Evolutionary conservation across 768 basidiomycete genomes (phyloP), one percentile per base, ranked within the genome.

Genomic region (Psilocybe tampanensis): DNA sequence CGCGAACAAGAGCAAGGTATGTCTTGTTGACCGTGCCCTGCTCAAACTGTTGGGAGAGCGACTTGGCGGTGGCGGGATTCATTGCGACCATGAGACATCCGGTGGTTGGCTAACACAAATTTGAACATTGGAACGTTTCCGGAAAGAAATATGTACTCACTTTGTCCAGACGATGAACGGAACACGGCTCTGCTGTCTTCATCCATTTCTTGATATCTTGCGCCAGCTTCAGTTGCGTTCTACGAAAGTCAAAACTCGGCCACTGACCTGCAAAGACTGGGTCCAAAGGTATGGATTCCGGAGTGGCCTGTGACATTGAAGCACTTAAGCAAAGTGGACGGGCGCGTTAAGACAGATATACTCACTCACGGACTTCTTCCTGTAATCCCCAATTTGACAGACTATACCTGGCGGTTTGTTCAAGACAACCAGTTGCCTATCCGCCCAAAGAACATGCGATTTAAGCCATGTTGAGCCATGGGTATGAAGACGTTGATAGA

Each of bases 161-260:
- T 75, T 86, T 86, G 72, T 89, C 88, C 4, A 90, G 76, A 13
- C 88, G 80, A 65, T 90, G 88, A 19, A 89, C 80, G 6, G 81
- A 72, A 52, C 74, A 73, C 7, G 81, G 85, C 3, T 60, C 57
- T 1, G 55, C 26, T 41, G 62, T 60, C n/a, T 49, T 62, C 52
- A 71, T 49, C 49, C 63, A 59, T 9, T 36, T 33, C 23, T 63
- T 61, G 29, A 65, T 67, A 52, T 68, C 72, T 73, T 39, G 17
- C 21, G 17, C 22, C 13, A 19, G 15, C 29, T 18, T 22, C n/a
- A 33, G 13, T 47, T n/a, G 13, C 51, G 45, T 45, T 34, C 11
- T 9, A 41, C 18, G 32, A 13, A 22, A 32, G 7, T 32, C 5
- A 29, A 11, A 24, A 33, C 18, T 8, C 15, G 41, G 22, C 19